Evolutionary conservation across 2,329 filamentous ascomycete species (phyloP).

Genomic region (Sporothrix curviconia): DNA sequence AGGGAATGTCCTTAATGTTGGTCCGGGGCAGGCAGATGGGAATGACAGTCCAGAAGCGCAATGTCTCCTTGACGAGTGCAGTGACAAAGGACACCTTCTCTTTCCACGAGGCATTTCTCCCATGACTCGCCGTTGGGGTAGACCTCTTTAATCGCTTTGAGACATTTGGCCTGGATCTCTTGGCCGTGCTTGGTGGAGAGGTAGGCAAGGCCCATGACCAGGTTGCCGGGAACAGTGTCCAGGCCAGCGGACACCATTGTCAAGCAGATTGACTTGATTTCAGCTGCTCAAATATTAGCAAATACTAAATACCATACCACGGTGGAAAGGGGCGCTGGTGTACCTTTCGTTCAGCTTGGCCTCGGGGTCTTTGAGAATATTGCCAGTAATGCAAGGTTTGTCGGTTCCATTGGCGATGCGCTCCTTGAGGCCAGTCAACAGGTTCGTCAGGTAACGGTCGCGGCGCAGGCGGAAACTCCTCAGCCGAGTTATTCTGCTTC

Average conservation of each 20-base stretch:
- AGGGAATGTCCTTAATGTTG: conserved; percentile 65
- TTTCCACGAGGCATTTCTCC: conserved; percentile 63
- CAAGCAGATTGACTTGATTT: conserved; percentile 73
- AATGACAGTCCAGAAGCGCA: conserved; percentile 74
- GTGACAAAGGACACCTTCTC: conserved; percentile 73
- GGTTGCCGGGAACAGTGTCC: conserved; percentile 71
- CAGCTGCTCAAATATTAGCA: conserved; percentile 1
- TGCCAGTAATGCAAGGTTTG: conserved; percentile 25
- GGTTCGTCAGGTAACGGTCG: conserved; percentile 46
- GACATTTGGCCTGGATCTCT: conserved; percentile 60
- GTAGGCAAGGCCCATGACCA: conserved; percentile 74
- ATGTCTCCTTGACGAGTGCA: conserved; percentile 68
- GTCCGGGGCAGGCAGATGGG: conserved; percentile 69
- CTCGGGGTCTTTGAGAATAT: conserved; percentile 20
- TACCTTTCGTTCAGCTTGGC: conserved; percentile 17
- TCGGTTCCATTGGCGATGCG: conserved; percentile 23
- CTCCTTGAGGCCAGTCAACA: conserved; percentile 47
- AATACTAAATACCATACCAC: neutral
- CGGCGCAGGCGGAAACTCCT: conserved; percentile 56
- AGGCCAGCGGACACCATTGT: conserved; percentile 71
- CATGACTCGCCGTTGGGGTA: conserved; percentile 70
- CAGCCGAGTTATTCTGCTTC: conserved; percentile 54
- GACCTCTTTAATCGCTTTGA: conserved; percentile 61
- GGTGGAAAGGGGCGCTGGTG: neutral
- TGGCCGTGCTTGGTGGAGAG: conserved; percentile 61